A percentile compares a stretch with the other conserved stretches of the same genome.
phyloP scores from a whole-genome alignment of 176 grass and related monocot genomes.

The Tuctoria greenei region DNA sequence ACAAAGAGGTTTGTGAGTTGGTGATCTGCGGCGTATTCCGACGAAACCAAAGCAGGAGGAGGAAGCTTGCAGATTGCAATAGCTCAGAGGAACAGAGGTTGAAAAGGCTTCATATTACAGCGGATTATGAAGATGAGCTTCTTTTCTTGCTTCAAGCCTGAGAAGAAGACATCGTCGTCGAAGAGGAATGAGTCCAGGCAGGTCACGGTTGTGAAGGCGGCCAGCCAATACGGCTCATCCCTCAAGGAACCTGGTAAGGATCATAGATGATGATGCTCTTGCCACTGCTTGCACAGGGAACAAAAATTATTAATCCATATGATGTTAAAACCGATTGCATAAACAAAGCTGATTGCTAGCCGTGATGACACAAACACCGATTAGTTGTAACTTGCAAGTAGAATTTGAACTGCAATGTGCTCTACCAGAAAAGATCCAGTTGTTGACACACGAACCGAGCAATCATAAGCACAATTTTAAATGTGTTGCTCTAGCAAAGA shows the following conservation, averaged over 20 bases:
- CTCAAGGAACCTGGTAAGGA: slow-evolving; percentile 48
- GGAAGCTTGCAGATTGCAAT: slow-evolving; percentile 9
- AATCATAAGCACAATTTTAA: background rate
- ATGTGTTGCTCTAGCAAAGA: slow-evolving; percentile 7
- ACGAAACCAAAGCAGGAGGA: background rate
- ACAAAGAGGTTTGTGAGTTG: background rate
- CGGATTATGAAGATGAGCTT: slow-evolving; percentile 54
- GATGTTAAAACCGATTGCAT: slow-evolving; percentile 22
- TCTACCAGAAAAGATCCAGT: background rate
- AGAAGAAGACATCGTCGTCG: slow-evolving; percentile 25
- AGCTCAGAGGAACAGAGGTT: slow-evolving; percentile 8
- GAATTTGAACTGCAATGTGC: background rate
- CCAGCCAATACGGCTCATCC: background rate
- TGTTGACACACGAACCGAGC: background rate
- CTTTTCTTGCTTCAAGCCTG: slow-evolving; percentile 69
- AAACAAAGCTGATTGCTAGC: background rate
- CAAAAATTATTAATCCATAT: slow-evolving; percentile 17
- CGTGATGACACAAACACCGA: slow-evolving; percentile 3
- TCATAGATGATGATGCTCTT: slow-evolving; percentile 9
- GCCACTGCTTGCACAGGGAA: slow-evolving; percentile 7
- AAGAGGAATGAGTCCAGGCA: slow-evolving; percentile 28
- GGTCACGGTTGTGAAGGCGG: background rate
- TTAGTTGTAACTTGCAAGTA: background rate
- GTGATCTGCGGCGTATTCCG: no score
- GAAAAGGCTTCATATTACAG: slow-evolving; percentile 21